phyloP scores from a whole-genome alignment of 495 filamentous ascomycete species.

The Podospora tetraspora region DNA sequence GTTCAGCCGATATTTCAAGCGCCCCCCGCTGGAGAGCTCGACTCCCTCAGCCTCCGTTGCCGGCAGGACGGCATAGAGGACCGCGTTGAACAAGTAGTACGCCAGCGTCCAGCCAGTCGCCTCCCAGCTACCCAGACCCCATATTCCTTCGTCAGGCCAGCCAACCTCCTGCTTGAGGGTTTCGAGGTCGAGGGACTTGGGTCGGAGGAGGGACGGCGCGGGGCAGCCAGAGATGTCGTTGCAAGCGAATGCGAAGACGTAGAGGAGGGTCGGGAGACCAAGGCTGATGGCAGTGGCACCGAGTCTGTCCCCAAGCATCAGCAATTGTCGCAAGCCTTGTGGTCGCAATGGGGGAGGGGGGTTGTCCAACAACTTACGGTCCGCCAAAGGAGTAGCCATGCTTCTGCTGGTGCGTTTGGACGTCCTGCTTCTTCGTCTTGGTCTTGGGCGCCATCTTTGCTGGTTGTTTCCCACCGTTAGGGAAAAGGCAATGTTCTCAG shows the following conservation, averaged over 20 bases:
- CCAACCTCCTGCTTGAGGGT: conserved; percentile 70
- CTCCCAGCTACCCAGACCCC: conserved; percentile 56
- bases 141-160: conserved; percentile 65
- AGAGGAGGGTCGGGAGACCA: conserved; percentile 69
- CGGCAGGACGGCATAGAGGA: conserved; percentile 73
- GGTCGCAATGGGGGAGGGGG: neutral
- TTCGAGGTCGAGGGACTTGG: conserved; percentile 63
- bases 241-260: conserved; percentile 74
- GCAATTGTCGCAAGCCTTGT: neutral
- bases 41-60: conserved; percentile 67
- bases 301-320: conserved; percentile 43
- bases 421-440: conserved; percentile 16
- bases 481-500: neutral
- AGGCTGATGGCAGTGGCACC: conserved; percentile 71
- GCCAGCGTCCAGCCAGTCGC: conserved; percentile 61
- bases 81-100: conserved; percentile 74
- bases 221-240: conserved; percentile 92
- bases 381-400: conserved; percentile 77
- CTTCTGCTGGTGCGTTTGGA: conserved; percentile 2
- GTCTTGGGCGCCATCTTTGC: conserved; percentile 25
- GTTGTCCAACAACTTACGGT: conserved; percentile 61
- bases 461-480: neutral
- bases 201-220: conserved; percentile 73
- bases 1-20: conserved; percentile 86
- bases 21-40: conserved; percentile 62